Percentiles rank a stretch among this genome's conserved stretches.
These are phyloP conservation scores for Typha latifolia DNA, from an alignment of 176 grass and related monocot genomes.

Conservation along the genomic window DNA sequence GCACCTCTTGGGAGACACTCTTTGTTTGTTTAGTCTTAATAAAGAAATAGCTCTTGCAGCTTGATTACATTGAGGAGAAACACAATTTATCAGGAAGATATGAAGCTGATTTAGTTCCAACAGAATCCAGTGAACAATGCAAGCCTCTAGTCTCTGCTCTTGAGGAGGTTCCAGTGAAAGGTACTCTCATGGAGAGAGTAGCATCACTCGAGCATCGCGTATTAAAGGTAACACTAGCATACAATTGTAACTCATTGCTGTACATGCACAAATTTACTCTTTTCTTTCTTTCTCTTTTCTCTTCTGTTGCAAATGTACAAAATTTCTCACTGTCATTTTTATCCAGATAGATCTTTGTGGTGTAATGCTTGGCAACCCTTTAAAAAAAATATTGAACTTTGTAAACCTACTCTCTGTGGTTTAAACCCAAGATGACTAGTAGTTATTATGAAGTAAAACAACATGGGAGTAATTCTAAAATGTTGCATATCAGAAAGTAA, in stretches of 20 bases:
- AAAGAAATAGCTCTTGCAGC: background rate
- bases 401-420: no score
- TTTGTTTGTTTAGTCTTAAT: background rate
- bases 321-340: no score
- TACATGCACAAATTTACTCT: no score
- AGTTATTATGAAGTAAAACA: no score
- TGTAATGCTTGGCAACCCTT: background rate
- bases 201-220: slow-evolving; percentile 20
- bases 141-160: slow-evolving; percentile 16
- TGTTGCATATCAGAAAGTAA: background rate
- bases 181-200: slow-evolving; percentile 27
- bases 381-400: no score
- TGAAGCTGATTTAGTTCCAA: background rate
- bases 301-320: no score
- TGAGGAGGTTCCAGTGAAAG: slow-evolving; percentile 23
- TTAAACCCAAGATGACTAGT: no score
- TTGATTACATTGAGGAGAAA: slow-evolving; percentile 21
- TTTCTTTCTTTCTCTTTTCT: no score
- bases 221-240: slow-evolving; percentile 17
- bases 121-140: background rate
- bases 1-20: background rate
- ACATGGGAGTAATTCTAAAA: background rate
- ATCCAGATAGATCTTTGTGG: background rate
- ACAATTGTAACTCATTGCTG: background rate
- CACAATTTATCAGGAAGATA: slow-evolving; percentile 2